phyloP scores from a whole-genome alignment of 306 rosid species.

The Prunus fruticosa region DNA sequence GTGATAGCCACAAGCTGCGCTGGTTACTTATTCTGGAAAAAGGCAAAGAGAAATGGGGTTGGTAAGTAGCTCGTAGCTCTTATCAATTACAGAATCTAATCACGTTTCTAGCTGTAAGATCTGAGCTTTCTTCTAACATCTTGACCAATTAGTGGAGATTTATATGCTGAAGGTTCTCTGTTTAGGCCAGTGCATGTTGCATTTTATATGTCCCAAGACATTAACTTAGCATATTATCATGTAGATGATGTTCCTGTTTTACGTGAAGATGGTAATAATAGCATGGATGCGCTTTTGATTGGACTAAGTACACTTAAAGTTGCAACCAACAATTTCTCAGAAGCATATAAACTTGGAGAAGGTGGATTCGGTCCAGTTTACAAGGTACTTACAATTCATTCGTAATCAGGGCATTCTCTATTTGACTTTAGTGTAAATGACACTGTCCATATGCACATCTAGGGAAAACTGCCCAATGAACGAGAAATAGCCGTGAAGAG shows the following conservation, averaged over 20 bases:
- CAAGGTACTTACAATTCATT: constrained; percentile 11
- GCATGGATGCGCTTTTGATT: constrained; percentile 7
- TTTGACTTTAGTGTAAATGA: background rate
- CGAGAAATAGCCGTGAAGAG: constrained; percentile 22
- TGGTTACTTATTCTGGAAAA: constrained; percentile 15
- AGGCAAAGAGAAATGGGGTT: background rate
- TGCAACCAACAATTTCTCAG: constrained; percentile 32
- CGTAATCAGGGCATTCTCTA: background rate
- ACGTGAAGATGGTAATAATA: constrained; percentile 6
- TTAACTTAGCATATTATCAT: background rate
- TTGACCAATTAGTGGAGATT: no score
- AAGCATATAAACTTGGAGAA: constrained; percentile 25
- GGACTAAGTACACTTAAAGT: constrained; percentile 15
- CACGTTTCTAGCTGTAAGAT: no score
- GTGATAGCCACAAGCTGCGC: background rate
- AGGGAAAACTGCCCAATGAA: background rate
- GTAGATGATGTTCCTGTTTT: background rate
- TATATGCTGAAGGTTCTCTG: no score
- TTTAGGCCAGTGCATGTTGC: no score
- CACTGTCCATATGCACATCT: background rate
- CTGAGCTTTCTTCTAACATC: no score
- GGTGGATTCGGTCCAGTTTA: constrained; percentile 35
- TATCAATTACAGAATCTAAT: background rate
- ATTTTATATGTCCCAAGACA: background rate
- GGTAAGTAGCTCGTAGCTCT: constrained; percentile 4